A percentile compares a stretch with the other conserved stretches of the same genome.
phyloP scores from a whole-genome alignment of 192 early-diverging fungal genomes.

The Ambispora gerdemannii region DNA sequence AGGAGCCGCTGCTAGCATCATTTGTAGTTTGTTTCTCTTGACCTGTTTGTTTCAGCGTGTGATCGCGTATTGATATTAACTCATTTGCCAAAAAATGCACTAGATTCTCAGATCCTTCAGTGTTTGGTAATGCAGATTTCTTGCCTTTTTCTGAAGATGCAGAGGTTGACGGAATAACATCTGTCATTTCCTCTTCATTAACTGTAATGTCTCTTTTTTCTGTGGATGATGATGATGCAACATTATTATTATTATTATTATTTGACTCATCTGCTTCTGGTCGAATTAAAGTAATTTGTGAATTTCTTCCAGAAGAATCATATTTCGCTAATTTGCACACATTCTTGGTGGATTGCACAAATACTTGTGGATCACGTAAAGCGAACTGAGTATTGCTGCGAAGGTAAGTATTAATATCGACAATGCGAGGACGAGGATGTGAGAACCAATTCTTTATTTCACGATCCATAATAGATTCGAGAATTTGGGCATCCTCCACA shows the following conservation, averaged over 20 bases:
- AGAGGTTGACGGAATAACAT: slow-evolving; percentile 22
- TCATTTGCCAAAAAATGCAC: slow-evolving; percentile 56
- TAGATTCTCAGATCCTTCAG: slow-evolving; percentile 49
- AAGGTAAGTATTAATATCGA: slow-evolving; percentile 69
- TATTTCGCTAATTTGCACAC: slow-evolving; percentile 63
- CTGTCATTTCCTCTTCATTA: slow-evolving; percentile 35
- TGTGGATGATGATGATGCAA: background rate
- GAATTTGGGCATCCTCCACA: slow-evolving; percentile 66
- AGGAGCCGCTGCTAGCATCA: background rate
- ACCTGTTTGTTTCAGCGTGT: background rate
- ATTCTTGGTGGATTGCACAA: slow-evolving; percentile 59
- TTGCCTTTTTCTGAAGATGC: slow-evolving; percentile 33
- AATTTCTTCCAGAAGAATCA: slow-evolving; percentile 58
- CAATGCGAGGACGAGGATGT: slow-evolving; percentile 58
- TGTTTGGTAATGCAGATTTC: slow-evolving; percentile 39
- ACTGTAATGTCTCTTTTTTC: slow-evolving; percentile 24
- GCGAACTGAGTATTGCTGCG: slow-evolving; percentile 64
- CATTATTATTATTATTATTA: slow-evolving; percentile 32
- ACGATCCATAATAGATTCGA: slow-evolving; percentile 67
- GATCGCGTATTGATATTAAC: slow-evolving; percentile 40
- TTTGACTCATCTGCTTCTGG: slow-evolving; percentile 36
- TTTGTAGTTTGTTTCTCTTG: background rate
- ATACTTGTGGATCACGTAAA: slow-evolving; percentile 67
- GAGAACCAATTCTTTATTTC: slow-evolving; percentile 76
- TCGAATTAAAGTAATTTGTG: slow-evolving; percentile 57